These are phyloP conservation scores for Solanum gandarillasii DNA, from an alignment of 257 asterid genomes.

Conservation along the genomic window DNA sequence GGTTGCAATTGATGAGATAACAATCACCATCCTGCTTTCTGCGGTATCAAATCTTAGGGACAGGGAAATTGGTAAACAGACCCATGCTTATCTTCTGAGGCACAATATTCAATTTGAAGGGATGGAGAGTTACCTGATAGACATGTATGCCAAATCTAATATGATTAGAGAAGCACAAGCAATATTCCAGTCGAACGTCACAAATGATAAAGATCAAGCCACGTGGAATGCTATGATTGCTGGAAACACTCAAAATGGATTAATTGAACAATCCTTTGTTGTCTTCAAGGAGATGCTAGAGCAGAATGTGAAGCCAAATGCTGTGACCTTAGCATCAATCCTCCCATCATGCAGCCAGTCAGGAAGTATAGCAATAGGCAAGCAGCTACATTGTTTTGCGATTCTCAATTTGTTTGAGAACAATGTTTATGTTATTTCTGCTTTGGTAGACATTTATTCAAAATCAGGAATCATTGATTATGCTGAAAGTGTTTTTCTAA, in stretches of 20 bases:
- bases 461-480: slow-evolving; percentile 55
- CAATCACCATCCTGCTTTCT: slow-evolving; percentile 67
- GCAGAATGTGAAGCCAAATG: slow-evolving; percentile 44
- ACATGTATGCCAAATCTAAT: slow-evolving; percentile 66
- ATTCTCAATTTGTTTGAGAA: slow-evolving; percentile 44
- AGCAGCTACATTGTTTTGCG: slow-evolving; percentile 45
- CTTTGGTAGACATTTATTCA: slow-evolving; percentile 83
- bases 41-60: slow-evolving; percentile 64
- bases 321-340: slow-evolving; percentile 71
- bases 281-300: slow-evolving; percentile 50
- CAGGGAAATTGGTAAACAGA: slow-evolving; percentile 47
- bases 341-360: slow-evolving; percentile 65
- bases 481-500: slow-evolving; percentile 59
- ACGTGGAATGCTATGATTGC: slow-evolving; percentile 82
- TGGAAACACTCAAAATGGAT: slow-evolving; percentile 50
- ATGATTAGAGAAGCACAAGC: slow-evolving; percentile 35
- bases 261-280: slow-evolving; percentile 36
- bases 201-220: slow-evolving; percentile 38
- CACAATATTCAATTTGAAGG: slow-evolving; percentile 50
- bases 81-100: slow-evolving; percentile 60
- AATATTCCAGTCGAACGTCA: slow-evolving; percentile 25
- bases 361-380: slow-evolving; percentile 60
- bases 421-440: slow-evolving; percentile 68
- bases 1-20: slow-evolving; percentile 35
- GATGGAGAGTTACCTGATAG: slow-evolving; percentile 64